A percentile compares a stretch with the other conserved stretches of the same genome.
phyloP scores from a whole-genome alignment of 768 basidiomycete species.

The Calvatia gigantea region DNA sequence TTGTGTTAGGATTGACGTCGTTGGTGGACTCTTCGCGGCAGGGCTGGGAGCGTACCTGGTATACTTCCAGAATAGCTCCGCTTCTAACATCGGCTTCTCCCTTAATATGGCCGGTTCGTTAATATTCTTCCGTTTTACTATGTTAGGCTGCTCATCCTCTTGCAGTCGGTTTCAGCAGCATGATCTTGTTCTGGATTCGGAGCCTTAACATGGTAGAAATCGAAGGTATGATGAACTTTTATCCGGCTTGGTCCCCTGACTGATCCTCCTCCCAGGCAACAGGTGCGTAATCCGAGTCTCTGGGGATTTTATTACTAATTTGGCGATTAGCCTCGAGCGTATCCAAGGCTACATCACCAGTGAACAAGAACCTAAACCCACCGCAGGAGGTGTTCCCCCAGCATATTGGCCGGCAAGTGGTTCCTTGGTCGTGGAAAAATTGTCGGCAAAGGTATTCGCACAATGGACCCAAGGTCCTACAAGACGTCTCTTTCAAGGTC shows the following conservation, averaged over 20 bases:
- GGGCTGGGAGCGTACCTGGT: constrained; percentile 54
- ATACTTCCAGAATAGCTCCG: constrained; percentile 36
- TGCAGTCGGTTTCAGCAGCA: constrained; percentile 47
- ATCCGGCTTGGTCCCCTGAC: too few relatives aligned
- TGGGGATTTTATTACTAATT: not conserved
- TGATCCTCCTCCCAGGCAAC: constrained; percentile 18
- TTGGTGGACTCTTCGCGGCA: constrained; percentile 54
- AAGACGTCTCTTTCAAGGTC: constrained; percentile 49
- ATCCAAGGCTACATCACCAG: constrained; percentile 63
- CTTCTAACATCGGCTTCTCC: constrained; percentile 46
- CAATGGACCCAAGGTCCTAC: constrained; percentile 54
- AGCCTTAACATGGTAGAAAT: constrained; percentile 43
- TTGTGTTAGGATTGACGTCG: constrained; percentile 49
- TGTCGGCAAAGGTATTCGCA: constrained; percentile 55
- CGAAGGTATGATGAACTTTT: constrained; percentile 27
- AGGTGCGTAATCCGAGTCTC: constrained; percentile 17
- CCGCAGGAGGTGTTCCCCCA: constrained; percentile 44
- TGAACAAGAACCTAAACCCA: constrained; percentile 51
- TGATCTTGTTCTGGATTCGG: constrained; percentile 50
- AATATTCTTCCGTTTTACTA: constrained; percentile 6
- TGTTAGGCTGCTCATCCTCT: not conserved
- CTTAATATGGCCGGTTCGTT: constrained; percentile 46
- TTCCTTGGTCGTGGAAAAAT: constrained; percentile 45
- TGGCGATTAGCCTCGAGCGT: constrained; percentile 52
- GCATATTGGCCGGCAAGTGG: constrained; percentile 68